Evolutionary conservation across 1,284 basidiomycete genomes (phyloP).

Genomic region (Ganoderma lucidum): DNA sequence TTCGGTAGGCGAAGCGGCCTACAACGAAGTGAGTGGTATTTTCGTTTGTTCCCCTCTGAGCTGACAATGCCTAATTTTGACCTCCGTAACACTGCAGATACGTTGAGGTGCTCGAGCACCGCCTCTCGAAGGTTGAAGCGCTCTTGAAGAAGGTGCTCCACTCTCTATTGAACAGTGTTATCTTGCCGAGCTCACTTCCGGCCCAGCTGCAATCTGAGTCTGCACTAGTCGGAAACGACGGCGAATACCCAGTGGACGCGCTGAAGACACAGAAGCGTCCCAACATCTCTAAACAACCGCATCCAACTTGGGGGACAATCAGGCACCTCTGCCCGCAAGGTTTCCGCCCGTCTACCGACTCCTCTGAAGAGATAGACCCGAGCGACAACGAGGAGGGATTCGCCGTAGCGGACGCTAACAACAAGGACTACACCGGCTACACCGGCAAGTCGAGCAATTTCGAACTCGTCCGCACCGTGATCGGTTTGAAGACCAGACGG

Average conservation of each 20-base stretch:
- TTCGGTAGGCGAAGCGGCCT: background rate
- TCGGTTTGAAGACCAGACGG: conserved; percentile 61
- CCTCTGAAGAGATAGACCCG: conserved; percentile 38
- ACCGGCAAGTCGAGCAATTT: conserved; percentile 79
- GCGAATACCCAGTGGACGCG: background rate
- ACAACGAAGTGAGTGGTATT: background rate
- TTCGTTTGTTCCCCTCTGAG: background rate
- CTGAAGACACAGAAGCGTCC: background rate
- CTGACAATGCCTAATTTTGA: background rate
- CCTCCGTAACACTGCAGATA: background rate
- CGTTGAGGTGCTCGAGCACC: background rate
- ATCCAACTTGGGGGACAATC: background rate
- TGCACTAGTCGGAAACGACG: background rate
- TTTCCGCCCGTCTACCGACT: conserved; percentile 1
- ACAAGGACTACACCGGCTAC: conserved; percentile 74
- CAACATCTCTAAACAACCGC: background rate
- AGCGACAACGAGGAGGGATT: conserved; percentile 47
- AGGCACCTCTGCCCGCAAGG: background rate
- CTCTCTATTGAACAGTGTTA: background rate
- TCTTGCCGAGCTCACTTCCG: background rate
- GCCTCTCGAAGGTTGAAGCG: conserved; percentile 4
- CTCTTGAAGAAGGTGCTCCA: background rate
- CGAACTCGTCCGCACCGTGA: conserved; percentile 69
- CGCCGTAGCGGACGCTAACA: conserved; percentile 43
- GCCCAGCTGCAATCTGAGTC: background rate